Conservation (phyloP, 129 eudicot species). For the Saposhnikovia divaricata region DNA sequence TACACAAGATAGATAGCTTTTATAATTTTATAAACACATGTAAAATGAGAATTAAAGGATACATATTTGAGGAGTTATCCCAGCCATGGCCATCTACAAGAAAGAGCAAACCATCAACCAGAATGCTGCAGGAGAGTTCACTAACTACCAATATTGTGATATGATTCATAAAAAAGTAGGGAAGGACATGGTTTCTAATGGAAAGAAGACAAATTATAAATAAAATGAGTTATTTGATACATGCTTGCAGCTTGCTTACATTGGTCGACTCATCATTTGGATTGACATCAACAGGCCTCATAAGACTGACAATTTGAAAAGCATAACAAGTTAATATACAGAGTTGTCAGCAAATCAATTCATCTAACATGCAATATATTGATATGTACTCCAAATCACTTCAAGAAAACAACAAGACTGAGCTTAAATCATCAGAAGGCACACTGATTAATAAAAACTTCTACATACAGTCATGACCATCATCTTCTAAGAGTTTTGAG, state of each 20-base stretch:
- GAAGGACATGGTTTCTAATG: background rate
- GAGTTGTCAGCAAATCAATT: constrained; percentile 1
- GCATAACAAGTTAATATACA: constrained; percentile 11
- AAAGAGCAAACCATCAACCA: constrained; percentile 17
- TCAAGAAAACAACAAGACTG: background rate
- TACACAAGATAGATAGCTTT: background rate
- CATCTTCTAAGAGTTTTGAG: background rate
- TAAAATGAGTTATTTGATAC: background rate
- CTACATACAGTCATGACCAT: background rate
- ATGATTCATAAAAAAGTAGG: constrained; percentile 2
- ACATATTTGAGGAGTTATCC: constrained; percentile 83
- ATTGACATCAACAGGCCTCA: constrained; percentile 86
- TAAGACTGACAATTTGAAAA: constrained; percentile 51
- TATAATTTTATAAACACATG: background rate
- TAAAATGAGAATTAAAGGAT: constrained; percentile 30
- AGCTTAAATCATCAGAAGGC: background rate
- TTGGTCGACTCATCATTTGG: constrained; percentile 93
- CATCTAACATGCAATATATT: background rate
- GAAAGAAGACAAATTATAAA: constrained; percentile 1
- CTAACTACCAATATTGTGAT: constrained; percentile 1
- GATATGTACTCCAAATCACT: background rate
- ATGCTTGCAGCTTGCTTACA: constrained; percentile 40
- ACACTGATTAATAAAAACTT: background rate
- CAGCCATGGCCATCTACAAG: constrained; percentile 79
- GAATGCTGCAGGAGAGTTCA: constrained; percentile 16